A percentile compares a stretch with the other conserved stretches of the same genome.
phyloP scores from a whole-genome alignment of 2,329 filamentous ascomycete genomes.

The Stachybotrys elegans region DNA sequence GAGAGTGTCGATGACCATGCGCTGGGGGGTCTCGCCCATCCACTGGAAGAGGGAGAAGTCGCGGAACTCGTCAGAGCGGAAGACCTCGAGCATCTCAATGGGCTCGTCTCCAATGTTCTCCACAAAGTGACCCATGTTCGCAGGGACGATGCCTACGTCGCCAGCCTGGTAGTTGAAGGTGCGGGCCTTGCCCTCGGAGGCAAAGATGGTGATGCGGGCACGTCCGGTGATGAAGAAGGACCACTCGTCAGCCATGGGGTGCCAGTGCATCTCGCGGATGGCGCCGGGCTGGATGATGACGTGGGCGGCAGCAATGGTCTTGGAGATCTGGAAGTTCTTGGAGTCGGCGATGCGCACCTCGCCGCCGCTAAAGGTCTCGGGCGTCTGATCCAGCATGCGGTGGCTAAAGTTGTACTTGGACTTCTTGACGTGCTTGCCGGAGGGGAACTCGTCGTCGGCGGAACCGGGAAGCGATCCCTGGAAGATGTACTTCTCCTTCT shows the following conservation, averaged over 20 bases:
- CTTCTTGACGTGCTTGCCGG: constrained; percentile 56
- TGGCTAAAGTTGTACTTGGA: constrained; percentile 67
- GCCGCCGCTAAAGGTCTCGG: constrained; percentile 62
- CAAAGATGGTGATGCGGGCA: constrained; percentile 71
- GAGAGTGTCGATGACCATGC: constrained; percentile 61
- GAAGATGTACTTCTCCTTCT: constrained; percentile 72
- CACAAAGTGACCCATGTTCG: constrained; percentile 76
- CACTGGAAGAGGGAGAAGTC: constrained; percentile 73
- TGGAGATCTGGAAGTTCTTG: constrained; percentile 69
- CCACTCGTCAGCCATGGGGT: constrained; percentile 75
- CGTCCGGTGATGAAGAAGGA: constrained; percentile 71
- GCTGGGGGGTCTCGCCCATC: constrained; percentile 66
- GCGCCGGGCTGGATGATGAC: constrained; percentile 67
- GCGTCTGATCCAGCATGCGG: constrained; percentile 65
- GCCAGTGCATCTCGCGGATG: constrained; percentile 79
- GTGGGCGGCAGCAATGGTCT: constrained; percentile 67
- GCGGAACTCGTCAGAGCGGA: constrained; percentile 65
- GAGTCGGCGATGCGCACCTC: constrained; percentile 71
- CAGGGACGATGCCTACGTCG: constrained; percentile 72
- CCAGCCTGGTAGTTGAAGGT: constrained; percentile 74
- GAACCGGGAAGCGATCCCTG: constrained; percentile 59
- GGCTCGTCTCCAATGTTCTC: constrained; percentile 77
- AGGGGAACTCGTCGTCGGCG: constrained; percentile 61
- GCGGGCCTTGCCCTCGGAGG: constrained; percentile 59
- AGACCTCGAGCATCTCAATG: constrained; percentile 71